Percentiles rank a stretch among this genome's conserved stretches.
Evolutionary conservation across 768 basidiomycete genomes (phyloP).

Genomic region (Trametes gibbosa): DNA sequence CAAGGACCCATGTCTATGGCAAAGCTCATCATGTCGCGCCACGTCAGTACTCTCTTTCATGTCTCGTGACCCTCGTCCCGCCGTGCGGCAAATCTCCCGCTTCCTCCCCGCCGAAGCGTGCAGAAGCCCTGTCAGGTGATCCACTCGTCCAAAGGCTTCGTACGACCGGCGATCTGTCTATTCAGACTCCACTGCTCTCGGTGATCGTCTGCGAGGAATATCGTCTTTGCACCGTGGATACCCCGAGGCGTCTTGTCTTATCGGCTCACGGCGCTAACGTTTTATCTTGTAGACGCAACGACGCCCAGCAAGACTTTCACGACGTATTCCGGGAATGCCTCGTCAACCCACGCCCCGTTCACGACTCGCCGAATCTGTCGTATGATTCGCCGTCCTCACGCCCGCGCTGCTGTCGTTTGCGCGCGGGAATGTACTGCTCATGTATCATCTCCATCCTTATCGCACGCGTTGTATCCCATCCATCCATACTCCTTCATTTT

Average conservation of each 20-base stretch:
- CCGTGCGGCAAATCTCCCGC: conserved; percentile 7
- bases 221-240: neutral
- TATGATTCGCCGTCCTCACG: neutral
- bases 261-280: neutral
- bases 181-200: neutral
- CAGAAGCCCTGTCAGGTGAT: conserved; percentile 6
- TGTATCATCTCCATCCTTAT: conserved; percentile 8
- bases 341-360: conserved; percentile 22
- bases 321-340: conserved; percentile 24
- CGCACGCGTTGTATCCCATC: conserved; percentile 9
- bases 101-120: conserved; percentile 6
- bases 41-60: conserved; percentile 23
- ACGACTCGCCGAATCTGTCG: conserved; percentile 23
- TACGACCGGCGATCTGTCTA: neutral
- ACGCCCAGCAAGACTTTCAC: conserved; percentile 21
- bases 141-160: neutral
- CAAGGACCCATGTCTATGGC: conserved; percentile 32
- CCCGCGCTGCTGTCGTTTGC: no score
- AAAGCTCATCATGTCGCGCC: conserved; percentile 33
- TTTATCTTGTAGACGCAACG: conserved; percentile 20
- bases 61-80: conserved; percentile 9
- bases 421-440: conserved; percentile 8
- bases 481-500: neutral
- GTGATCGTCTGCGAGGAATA: neutral
- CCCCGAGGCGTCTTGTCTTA: neutral